Percentiles rank a stretch among this genome's conserved stretches.
Conservation (phyloP, 2,329 filamentous ascomycete species). For the Stemphylium vesicarium region DNA sequence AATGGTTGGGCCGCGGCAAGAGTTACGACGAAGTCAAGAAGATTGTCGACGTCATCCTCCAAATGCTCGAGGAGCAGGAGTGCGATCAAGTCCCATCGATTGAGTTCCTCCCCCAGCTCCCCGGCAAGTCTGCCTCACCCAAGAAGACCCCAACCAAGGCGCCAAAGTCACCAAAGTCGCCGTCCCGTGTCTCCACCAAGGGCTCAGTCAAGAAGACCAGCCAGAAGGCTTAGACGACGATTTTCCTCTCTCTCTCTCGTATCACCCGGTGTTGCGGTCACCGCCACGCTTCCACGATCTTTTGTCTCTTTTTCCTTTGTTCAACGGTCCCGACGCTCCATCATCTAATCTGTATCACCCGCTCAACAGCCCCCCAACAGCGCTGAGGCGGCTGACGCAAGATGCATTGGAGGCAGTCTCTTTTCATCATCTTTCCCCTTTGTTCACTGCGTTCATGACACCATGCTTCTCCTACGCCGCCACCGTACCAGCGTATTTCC, state of each 20-base stretch:
- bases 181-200: conserved; percentile 28
- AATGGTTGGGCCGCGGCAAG: conserved; percentile 31
- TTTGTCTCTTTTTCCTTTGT: background rate
- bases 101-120: conserved; percentile 40
- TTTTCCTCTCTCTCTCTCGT: background rate
- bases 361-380: too few relatives aligned
- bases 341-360: too few relatives aligned
- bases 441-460: background rate
- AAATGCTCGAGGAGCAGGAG: conserved; percentile 37
- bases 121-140: conserved; percentile 18
- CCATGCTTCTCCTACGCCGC: background rate
- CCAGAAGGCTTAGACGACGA: conserved; percentile 12
- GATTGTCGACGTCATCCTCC: conserved; percentile 31
- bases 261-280: background rate
- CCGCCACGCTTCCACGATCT: background rate
- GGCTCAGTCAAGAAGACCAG: conserved; percentile 34
- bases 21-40: conserved; percentile 25
- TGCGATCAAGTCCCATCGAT: conserved; percentile 38
- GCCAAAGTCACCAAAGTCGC: conserved; percentile 7
- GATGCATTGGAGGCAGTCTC: background rate
- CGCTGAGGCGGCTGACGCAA: background rate
- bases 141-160: conserved; percentile 20
- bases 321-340: too few relatives aligned
- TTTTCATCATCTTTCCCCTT: background rate
- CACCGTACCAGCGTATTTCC: background rate